Conservation (phyloP, 2,329 filamentous ascomycete species). For the Elsinoe arachidis region DNA sequence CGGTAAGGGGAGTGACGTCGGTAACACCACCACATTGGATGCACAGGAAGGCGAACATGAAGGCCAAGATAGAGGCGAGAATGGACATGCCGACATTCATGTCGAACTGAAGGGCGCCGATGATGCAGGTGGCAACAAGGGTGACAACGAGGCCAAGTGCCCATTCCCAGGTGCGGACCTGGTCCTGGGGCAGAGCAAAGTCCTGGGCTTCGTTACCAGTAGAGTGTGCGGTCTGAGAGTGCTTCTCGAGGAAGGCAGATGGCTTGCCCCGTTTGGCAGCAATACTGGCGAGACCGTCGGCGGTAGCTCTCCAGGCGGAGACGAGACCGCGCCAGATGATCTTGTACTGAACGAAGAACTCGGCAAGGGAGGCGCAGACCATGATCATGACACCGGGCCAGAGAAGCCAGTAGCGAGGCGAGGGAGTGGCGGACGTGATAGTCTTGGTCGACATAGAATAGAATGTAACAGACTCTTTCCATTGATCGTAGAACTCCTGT, state of each 20-base stretch:
- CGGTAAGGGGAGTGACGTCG: constrained; percentile 53
- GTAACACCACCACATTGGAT: constrained; percentile 47
- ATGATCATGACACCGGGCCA: constrained; percentile 45
- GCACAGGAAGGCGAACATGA: constrained; percentile 51
- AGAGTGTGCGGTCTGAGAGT: constrained; percentile 26
- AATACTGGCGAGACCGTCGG: constrained; percentile 34
- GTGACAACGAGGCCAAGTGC: constrained; percentile 36
- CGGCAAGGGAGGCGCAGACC: constrained; percentile 42
- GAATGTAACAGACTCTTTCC: constrained; percentile 35
- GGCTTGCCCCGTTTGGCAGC: constrained; percentile 36
- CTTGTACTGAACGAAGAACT: constrained; percentile 31
- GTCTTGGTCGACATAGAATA: constrained; percentile 29
- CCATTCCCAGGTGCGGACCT: constrained; percentile 47
- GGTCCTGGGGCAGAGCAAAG: constrained; percentile 35
- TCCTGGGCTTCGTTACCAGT: constrained; percentile 39
- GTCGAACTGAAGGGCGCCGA: constrained; percentile 44
- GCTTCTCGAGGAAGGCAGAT: constrained; percentile 32
- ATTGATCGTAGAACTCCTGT: constrained; percentile 30
- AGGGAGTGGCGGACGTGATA: constrained; percentile 36
- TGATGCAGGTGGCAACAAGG: constrained; percentile 41
- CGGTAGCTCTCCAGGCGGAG: constrained; percentile 40
- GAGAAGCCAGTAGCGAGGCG: constrained; percentile 45
- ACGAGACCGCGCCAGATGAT: constrained; percentile 41
- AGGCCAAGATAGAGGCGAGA: constrained; percentile 46
- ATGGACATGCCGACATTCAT: constrained; percentile 48